Percentiles rank a stretch among this genome's conserved stretches.
Conservation (phyloP, 2,329 filamentous ascomycete species). For the Aspergillus texensis region DNA sequence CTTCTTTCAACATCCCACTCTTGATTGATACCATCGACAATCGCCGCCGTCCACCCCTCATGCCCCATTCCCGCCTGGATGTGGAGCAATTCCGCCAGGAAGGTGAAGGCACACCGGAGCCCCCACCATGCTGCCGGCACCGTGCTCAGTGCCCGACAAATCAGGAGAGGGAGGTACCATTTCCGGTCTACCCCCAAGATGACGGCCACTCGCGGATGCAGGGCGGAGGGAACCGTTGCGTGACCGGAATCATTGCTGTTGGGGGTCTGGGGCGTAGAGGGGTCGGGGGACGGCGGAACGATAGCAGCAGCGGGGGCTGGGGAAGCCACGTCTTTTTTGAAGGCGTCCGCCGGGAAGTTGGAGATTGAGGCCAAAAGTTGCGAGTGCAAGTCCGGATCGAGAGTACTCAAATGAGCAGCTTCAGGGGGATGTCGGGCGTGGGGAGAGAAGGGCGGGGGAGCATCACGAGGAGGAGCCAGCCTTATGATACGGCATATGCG, state of each 20-base stretch:
- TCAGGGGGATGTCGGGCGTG: slow-evolving; percentile 28
- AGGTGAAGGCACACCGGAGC: slow-evolving; percentile 67
- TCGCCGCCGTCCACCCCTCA: slow-evolving; percentile 44
- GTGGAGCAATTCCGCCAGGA: slow-evolving; percentile 65
- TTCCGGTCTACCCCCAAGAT: slow-evolving; percentile 71
- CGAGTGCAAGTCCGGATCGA: slow-evolving; percentile 15
- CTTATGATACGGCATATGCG: slow-evolving; percentile 43
- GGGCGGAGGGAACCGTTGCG: slow-evolving; percentile 36
- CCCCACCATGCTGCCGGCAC: slow-evolving; percentile 73
- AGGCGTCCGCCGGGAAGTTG: slow-evolving; percentile 19
- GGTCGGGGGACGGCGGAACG: slow-evolving; percentile 33
- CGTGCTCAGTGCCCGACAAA: slow-evolving; percentile 72
- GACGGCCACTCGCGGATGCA: slow-evolving; percentile 78
- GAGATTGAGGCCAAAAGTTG: slow-evolving; percentile 14
- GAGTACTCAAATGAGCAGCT: slow-evolving; percentile 29
- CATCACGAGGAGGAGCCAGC: slow-evolving; percentile 44
- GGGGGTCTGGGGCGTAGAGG: slow-evolving; percentile 32
- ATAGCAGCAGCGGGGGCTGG: slow-evolving; percentile 27
- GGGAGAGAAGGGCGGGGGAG: slow-evolving; percentile 37
- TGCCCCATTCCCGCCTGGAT: slow-evolving; percentile 47
- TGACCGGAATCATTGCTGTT: slow-evolving; percentile 33
- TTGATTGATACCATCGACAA: slow-evolving; percentile 39
- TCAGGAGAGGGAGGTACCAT: slow-evolving; percentile 74
- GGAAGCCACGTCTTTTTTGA: slow-evolving; percentile 35
- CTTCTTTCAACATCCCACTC: slow-evolving; percentile 51